Percentiles rank a stretch among this genome's conserved stretches.
Conservation (phyloP, 2,329 filamentous ascomycete species). For the Alternaria tenuissima region DNA sequence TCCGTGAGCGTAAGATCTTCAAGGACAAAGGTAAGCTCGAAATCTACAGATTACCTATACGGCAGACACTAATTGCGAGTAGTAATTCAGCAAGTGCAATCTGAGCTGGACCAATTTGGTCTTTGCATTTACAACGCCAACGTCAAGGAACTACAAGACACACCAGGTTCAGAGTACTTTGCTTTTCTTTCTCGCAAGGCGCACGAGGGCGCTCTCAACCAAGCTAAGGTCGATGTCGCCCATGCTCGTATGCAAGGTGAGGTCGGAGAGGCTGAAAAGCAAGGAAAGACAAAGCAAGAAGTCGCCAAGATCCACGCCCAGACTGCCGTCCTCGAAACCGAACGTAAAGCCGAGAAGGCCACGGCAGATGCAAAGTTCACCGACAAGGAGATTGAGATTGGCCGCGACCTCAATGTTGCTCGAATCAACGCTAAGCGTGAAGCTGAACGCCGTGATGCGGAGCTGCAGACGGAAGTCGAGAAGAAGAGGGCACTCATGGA, state of each 20-base stretch:
- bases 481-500: slow-evolving; percentile 80
- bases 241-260: slow-evolving; percentile 70
- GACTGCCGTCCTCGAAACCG: slow-evolving; percentile 83
- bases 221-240: slow-evolving; percentile 71
- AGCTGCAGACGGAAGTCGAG: slow-evolving; percentile 81
- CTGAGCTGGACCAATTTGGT: slow-evolving; percentile 82
- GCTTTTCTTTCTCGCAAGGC: slow-evolving; percentile 82
- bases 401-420: slow-evolving; percentile 77
- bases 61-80: neutral
- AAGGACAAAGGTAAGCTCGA: slow-evolving; percentile 64
- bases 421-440: slow-evolving; percentile 76
- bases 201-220: slow-evolving; percentile 84
- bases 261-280: slow-evolving; percentile 79
- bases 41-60: neutral
- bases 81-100: slow-evolving; percentile 71
- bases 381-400: slow-evolving; percentile 75
- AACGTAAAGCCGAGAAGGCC: slow-evolving; percentile 83
- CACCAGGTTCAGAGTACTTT: slow-evolving; percentile 83
- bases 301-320: slow-evolving; percentile 88
- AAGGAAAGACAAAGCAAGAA: slow-evolving; percentile 82
- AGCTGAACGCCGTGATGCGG: slow-evolving; percentile 79
- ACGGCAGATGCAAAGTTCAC: slow-evolving; percentile 78
- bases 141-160: slow-evolving; percentile 87
- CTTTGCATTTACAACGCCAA: slow-evolving; percentile 73
- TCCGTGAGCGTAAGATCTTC: slow-evolving; percentile 78